These are phyloP conservation scores for Coccomyxa subellipsoidea DNA, from an alignment of 163 green algal species.

Conservation along the genomic window DNA sequence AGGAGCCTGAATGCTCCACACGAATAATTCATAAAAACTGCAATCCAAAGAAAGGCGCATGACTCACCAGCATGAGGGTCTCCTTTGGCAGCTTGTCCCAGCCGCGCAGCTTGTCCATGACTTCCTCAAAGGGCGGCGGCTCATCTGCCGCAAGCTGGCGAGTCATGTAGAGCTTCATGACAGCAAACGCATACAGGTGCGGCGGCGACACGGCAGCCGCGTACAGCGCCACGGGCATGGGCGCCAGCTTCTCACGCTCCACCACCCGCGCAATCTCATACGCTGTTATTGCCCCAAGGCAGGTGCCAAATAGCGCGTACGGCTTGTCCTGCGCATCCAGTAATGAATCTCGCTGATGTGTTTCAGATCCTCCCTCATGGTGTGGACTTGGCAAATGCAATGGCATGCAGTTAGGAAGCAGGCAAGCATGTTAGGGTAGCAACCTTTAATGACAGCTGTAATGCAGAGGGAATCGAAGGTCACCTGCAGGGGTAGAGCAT, in stretches of 20 bases:
- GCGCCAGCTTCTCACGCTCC: background rate
- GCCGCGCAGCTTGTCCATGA: conserved; percentile 28
- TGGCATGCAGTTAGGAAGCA: no score
- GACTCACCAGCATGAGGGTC: conserved; percentile 17
- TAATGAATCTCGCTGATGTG: no score
- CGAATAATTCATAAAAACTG: no score
- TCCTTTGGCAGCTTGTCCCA: conserved; percentile 35
- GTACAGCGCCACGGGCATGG: conserved; percentile 34
- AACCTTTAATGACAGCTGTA: background rate
- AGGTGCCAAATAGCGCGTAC: conserved; percentile 52
- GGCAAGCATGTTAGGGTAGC: background rate
- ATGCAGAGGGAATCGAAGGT: background rate
- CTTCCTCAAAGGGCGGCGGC: conserved; percentile 22
- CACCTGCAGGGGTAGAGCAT: conserved; percentile 34
- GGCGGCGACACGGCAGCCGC: conserved; percentile 46
- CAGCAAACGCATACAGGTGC: conserved; percentile 40
- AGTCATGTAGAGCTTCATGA: conserved; percentile 45
- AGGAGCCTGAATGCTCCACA: no score
- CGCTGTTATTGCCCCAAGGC: conserved; percentile 45
- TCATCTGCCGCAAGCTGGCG: conserved; percentile 2
- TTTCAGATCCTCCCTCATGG: no score
- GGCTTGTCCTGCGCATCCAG: conserved; percentile 36
- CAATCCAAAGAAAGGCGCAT: background rate
- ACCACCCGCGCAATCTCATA: conserved; percentile 41
- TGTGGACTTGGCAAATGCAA: no score